Evolutionary conservation across 2,329 filamentous ascomycete genomes (phyloP), one percentile per base, ranked within the genome.

Genomic region (Drechslerella stenobrocha): DNA sequence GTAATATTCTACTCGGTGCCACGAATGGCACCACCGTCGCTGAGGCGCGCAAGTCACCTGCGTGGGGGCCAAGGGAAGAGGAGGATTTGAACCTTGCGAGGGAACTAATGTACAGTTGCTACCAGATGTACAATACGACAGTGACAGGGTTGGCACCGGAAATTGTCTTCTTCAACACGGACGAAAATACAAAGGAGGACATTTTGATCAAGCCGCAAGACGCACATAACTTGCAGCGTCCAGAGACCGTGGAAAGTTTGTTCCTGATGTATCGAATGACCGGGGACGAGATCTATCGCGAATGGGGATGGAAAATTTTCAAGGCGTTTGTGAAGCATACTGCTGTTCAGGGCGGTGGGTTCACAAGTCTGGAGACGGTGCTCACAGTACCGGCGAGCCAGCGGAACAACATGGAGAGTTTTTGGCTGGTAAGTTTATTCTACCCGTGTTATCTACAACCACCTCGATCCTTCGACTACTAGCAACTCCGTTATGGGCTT

Each of bases 261-360:
- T 91, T 98, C 74, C 96, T 97, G 79, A 95, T 98, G 90, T 98
- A 92, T 88, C 87, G 93, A 70, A 95, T 98, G 76, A 98, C 93
- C 0, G 89, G 88, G 23, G 91, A 98, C 70, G 80, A 83, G 35
- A 87, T 85, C 71, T 98, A 98, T 77, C 84, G 93, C 23, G 85
- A 96, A 73, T 97, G 92, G 92, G 93, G 93, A 11, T 98, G 93
- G 93, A 87, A 96, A 73, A 97, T 98, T 86, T 98, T 98, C 79
- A 86, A 89, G 75, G 85, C 87, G 0, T 98, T 98, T 75, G 81
- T 92, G 77, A 87, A 90, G 73, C 83, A 96, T 77, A 95, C 89
- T 0, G 84, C 87, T 4, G 87, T 96, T 1, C 87, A 91, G 35
- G 84, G 61, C 1, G 60, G 53, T 4, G 90, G 90, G 0, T 97